phyloP scores from a whole-genome alignment of 495 filamentous ascomycete species.

The Trichocladium uniseriatum region DNA sequence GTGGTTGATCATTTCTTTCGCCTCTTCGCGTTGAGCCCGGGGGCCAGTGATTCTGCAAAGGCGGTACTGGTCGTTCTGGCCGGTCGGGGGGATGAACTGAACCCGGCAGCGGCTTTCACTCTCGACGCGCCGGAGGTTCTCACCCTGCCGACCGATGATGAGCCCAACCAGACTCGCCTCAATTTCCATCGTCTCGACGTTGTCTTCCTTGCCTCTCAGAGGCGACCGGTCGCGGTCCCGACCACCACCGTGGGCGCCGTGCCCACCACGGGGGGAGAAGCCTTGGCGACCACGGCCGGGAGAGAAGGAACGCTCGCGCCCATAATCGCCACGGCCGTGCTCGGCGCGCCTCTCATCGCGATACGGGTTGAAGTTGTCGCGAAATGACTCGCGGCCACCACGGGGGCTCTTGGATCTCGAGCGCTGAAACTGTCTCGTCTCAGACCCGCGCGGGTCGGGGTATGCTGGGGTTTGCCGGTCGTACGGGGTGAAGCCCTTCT shows the following conservation, averaged over 20 bases:
- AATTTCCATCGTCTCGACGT: conserved; percentile 63
- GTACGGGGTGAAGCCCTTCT: conserved; percentile 53
- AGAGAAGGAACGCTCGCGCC: conserved; percentile 55
- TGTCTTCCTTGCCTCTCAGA: conserved; percentile 45
- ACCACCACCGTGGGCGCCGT: conserved; percentile 19
- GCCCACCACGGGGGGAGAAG: conserved; percentile 40
- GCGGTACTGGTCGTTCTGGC: conserved; percentile 55
- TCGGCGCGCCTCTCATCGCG: conserved; percentile 59
- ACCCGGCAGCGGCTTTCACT: conserved; percentile 64
- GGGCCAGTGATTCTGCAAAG: conserved; percentile 70
- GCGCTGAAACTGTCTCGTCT: conserved; percentile 46
- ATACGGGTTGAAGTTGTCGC: conserved; percentile 66
- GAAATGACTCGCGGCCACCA: conserved; percentile 51
- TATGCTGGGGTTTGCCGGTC: conserved; percentile 36
- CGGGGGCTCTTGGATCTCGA: conserved; percentile 62
- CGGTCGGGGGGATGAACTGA: conserved; percentile 67
- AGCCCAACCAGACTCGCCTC: conserved; percentile 70
- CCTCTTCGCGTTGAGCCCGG: conserved; percentile 54
- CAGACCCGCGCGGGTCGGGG: conserved; percentile 31
- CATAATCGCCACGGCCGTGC: conserved; percentile 34
- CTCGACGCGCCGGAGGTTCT: conserved; percentile 72
- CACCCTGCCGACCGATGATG: conserved; percentile 75
- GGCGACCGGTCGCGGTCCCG: conserved; percentile 49
- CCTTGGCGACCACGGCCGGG: conserved; percentile 42
- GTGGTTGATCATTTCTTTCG: conserved; percentile 63